Conservation (phyloP, 2,329 filamentous ascomycete species). For the Fusarium fracticaudum region DNA sequence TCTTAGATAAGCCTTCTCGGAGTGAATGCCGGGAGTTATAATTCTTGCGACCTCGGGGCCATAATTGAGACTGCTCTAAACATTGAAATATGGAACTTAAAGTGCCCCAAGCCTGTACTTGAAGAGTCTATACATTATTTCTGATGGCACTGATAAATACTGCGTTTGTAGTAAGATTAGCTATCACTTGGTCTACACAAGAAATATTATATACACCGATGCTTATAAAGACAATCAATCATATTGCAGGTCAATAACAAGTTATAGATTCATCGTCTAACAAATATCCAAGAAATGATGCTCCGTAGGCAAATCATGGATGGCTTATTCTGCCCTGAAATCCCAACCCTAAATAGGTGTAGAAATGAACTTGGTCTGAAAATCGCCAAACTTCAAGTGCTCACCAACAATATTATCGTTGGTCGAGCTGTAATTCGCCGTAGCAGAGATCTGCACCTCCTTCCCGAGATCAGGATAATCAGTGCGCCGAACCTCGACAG, state of each 20-base stretch:
- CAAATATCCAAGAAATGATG: background rate
- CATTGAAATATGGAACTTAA: rapidly evolving
- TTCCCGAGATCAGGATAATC: background rate
- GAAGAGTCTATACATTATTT: too few species aligned
- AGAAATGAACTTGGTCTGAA: background rate
- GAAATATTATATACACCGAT: background rate
- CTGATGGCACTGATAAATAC: background rate
- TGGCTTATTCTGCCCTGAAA: too few species aligned
- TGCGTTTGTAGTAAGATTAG: background rate
- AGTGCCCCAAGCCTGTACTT: background rate
- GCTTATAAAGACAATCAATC: background rate
- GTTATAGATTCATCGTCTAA: background rate
- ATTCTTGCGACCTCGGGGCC: background rate
- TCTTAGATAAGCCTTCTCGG: background rate
- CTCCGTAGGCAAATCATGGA: too few species aligned
- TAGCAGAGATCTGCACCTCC: background rate
- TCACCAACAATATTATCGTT: background rate
- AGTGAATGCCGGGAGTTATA: slow-evolving; percentile 1
- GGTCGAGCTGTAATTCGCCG: background rate
- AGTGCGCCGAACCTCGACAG: background rate
- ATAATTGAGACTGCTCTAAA: background rate
- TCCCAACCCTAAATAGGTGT: background rate
- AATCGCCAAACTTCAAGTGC: background rate
- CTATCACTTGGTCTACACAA: background rate
- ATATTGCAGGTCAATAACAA: background rate